Base-by-base conservation (phyloP, 139 green algal species). In the Astrephomene gubernaculifera region DNA sequence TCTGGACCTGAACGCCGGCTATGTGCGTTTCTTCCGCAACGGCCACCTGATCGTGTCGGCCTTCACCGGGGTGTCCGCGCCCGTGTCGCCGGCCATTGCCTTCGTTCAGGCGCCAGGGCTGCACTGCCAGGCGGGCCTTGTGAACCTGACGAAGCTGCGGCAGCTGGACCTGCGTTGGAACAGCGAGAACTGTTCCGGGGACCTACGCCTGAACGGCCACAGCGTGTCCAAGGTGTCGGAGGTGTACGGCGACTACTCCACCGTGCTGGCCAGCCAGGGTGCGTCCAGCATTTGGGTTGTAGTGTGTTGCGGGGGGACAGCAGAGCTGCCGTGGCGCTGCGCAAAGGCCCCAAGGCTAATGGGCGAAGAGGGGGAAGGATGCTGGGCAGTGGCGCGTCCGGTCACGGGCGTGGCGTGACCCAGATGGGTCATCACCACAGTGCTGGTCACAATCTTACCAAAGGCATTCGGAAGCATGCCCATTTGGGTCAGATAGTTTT, bases 81-180 rank as follows among this genome's bases (percentile, higher is more conserved):
- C 91, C 5, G 85, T 94, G 22, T 88, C 84, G 4, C 91, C 91
- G 7, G 73, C 87, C 10, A 63, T 94, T 33, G 71, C 70, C 10
- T 92, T 94, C 67, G 74, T 91, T 35, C 88, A 92, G 80, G 86
- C 88, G 22, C 35, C 64, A 9, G 43, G 68, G 21, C 31, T 68
- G 39, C 78, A 79, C 63, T 88, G 83, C 64, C 73, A 88, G 71
- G 89, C 87, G 12, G 89, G 91, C 19, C 83, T 94, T 54, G 91
- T 94, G 0, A 94, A 94, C 86, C 85, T 94, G 49, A 94, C 91
- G 44, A 94, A 94, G 86, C 86, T 94, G 83, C 87, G 87, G 43
- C 89, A 93, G 86, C 83, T 92, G 33, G 91, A 94, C 79, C 86
- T 94, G 70, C 64, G 84, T 29, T 94, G 91, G 91, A 90, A 89